Evolutionary conservation across 805 yeast species (phyloP).

Genomic region (Lipomyces sp.): DNA sequence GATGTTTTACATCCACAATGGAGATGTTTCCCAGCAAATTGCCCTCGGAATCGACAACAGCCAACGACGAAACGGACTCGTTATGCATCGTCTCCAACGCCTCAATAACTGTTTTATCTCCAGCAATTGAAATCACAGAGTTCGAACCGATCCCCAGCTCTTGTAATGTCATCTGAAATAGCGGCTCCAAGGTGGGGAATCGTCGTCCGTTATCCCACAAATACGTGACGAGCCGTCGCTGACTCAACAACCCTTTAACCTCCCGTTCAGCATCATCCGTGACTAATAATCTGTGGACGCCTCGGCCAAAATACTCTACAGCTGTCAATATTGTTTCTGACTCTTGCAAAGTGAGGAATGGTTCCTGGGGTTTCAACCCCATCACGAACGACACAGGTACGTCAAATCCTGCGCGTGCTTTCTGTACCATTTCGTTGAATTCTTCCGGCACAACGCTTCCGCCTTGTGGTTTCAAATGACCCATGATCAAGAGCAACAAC

Average conservation of each 20-base stretch:
- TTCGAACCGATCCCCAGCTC: constrained; percentile 72
- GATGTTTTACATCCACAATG: constrained; percentile 89
- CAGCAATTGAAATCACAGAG: constrained; percentile 78
- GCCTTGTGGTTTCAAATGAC: constrained; percentile 55
- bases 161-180: constrained; percentile 68
- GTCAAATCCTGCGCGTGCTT: constrained; percentile 83
- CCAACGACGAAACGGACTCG: constrained; percentile 84
- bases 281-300: constrained; percentile 92
- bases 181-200: constrained; percentile 78
- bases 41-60: constrained; percentile 81
- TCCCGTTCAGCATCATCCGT: constrained; percentile 52
- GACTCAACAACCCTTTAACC: constrained; percentile 85
- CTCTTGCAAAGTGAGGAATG: constrained; percentile 78
- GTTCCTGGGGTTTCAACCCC: constrained; percentile 83
- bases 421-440: constrained; percentile 52
- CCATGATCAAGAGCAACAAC: constrained; percentile 80
- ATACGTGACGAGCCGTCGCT: constrained; percentile 81
- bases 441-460: constrained; percentile 23
- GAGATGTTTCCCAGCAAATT: constrained; percentile 89
- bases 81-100: constrained; percentile 82
- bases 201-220: constrained; percentile 92
- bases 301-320: constrained; percentile 87
- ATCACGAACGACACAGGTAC: constrained; percentile 91
- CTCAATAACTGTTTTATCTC: constrained; percentile 84
- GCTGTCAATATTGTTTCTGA: constrained; percentile 65